These are phyloP conservation scores for Ophiognomonia clavigignenti-juglandacearum DNA, from an alignment of 2,329 filamentous ascomycete genomes.

Conservation along the genomic window DNA sequence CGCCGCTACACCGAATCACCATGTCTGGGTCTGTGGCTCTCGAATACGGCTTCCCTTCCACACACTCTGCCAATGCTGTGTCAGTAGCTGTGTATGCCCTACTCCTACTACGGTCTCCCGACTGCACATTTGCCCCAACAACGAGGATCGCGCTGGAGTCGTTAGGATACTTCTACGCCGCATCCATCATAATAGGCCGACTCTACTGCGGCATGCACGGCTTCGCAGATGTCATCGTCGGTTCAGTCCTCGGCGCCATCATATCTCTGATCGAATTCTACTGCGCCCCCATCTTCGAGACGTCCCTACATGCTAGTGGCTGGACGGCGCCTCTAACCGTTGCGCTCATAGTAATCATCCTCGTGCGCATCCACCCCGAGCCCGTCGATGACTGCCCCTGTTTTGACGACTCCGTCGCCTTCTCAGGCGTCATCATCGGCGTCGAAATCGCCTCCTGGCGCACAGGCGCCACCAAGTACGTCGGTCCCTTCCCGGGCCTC, in stretches of 20 bases:
- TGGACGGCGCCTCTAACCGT: conserved; percentile 62
- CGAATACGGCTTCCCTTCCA: conserved; percentile 96
- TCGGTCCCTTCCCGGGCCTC: conserved; percentile 41
- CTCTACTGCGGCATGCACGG: conserved; percentile 99
- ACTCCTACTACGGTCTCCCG: conserved; percentile 61
- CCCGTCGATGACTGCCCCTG: conserved; percentile 96
- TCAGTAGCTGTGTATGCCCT: conserved; percentile 86
- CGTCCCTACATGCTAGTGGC: conserved; percentile 61
- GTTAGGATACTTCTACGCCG: conserved; percentile 76
- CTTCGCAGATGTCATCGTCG: conserved; percentile 83
- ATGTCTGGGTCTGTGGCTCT: conserved; percentile 95
- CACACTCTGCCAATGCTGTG: conserved; percentile 93
- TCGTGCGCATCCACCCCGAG: conserved; percentile 89
- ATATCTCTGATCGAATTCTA: conserved; percentile 57
- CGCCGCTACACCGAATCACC: conserved; percentile 87
- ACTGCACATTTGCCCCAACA: conserved; percentile 55
- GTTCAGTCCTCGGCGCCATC: conserved; percentile 68
- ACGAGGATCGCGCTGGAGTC: conserved; percentile 60
- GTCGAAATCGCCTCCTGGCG: conserved; percentile 81
- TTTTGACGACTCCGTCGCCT: conserved; percentile 93
- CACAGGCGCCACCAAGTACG: conserved; percentile 54
- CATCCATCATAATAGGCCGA: conserved; percentile 84
- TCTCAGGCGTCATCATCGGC: conserved; percentile 85
- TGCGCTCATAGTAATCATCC: conserved; percentile 61
- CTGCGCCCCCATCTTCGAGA: conserved; percentile 59